Conservation (phyloP, 164 flowering plant genomes). For the Pachysandra terminalis region DNA sequence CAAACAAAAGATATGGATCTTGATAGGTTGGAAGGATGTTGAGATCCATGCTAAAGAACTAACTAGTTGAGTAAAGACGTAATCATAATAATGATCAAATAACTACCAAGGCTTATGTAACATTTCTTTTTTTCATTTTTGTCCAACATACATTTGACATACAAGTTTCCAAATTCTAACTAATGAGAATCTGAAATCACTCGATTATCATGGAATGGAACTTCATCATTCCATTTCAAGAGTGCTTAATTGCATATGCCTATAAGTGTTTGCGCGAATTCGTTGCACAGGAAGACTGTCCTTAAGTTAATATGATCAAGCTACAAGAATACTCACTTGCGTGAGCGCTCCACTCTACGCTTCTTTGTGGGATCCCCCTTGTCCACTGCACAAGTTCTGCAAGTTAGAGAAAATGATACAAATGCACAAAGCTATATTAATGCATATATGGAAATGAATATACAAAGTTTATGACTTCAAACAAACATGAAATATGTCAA, state of each 20-base stretch:
- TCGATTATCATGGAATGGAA: background rate
- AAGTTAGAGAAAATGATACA: constrained; percentile 17
- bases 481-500: background rate
- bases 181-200: background rate
- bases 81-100: too few species aligned
- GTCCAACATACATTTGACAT: background rate
- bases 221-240: background rate
- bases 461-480: background rate
- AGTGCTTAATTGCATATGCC: background rate
- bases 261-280: background rate
- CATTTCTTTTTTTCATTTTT: background rate
- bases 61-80: too few species aligned
- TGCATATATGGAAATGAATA: background rate
- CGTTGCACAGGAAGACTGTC: background rate
- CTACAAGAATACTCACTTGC: constrained; percentile 51
- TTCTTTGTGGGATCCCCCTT: constrained; percentile 73
- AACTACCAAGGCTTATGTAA: too few species aligned
- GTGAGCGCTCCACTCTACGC: constrained; percentile 77
- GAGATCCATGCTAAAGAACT: too few species aligned
- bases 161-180: background rate
- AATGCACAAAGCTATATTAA: background rate
- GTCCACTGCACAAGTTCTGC: constrained; percentile 42
- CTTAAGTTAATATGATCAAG: background rate
- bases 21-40: too few species aligned
- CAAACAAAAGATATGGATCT: too few species aligned